These are phyloP conservation scores for Blastomyces silverae DNA, from an alignment of 2,329 filamentous ascomycete species.

Conservation along the genomic window DNA sequence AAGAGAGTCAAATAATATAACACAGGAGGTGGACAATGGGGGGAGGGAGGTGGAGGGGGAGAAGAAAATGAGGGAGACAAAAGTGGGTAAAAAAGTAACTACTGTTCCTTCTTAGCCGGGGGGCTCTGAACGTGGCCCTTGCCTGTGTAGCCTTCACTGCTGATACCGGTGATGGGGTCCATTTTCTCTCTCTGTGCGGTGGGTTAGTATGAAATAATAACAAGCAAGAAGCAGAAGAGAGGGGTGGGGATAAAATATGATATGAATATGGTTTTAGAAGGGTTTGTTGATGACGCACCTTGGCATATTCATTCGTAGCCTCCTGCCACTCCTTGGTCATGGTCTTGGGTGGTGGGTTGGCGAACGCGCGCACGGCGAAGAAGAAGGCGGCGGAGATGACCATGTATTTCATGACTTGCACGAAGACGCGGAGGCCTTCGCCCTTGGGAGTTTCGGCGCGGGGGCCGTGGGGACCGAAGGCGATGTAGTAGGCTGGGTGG, in stretches of 20 bases:
- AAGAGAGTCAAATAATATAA: slow-evolving; percentile 6
- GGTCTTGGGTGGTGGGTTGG: slow-evolving; percentile 66
- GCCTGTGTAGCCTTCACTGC: slow-evolving; percentile 70
- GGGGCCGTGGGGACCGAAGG: slow-evolving; percentile 93
- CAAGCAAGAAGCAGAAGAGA: too few relatives aligned
- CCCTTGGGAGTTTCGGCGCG: slow-evolving; percentile 76
- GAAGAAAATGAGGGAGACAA: not conserved
- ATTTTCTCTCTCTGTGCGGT: slow-evolving; percentile 64
- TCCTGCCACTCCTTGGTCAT: slow-evolving; percentile 99
- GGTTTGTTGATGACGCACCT: slow-evolving; percentile 52
- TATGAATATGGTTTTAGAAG: slow-evolving; percentile 17
- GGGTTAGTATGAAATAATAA: slow-evolving; percentile 18
- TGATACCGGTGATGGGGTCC: slow-evolving; percentile 79
- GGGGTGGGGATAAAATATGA: too few relatives aligned
- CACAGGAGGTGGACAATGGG: not conserved
- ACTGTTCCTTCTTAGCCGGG: slow-evolving; percentile 32
- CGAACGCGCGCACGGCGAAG: slow-evolving; percentile 62
- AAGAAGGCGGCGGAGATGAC: slow-evolving; percentile 65
- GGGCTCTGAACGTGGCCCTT: slow-evolving; percentile 67
- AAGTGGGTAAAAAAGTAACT: not conserved
- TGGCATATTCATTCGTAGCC: slow-evolving; percentile 86
- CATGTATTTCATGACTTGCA: slow-evolving; percentile 64
- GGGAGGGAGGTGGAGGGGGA: not conserved
- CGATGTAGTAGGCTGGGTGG: slow-evolving; percentile 87
- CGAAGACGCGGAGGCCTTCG: slow-evolving; percentile 71